phyloP scores from a whole-genome alignment of 495 filamentous ascomycete genomes.

The Apiosordaria backusii region DNA sequence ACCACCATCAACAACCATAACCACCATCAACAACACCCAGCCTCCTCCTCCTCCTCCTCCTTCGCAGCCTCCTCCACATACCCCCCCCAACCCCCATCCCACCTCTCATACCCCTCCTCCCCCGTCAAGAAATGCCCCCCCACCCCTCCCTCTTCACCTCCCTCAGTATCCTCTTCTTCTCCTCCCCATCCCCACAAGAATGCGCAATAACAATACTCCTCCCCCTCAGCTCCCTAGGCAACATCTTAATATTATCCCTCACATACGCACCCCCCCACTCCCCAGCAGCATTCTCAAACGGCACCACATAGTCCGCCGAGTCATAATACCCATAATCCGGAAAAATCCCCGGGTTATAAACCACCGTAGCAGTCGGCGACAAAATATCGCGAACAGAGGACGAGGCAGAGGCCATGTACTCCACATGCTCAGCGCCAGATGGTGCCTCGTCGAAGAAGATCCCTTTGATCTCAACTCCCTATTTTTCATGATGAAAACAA shows the following conservation, averaged over 20 bases:
- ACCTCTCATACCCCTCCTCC: constrained; percentile 21
- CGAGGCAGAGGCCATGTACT: constrained; percentile 17
- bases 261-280: constrained; percentile 23
- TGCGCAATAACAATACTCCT: constrained; percentile 26
- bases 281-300: constrained; percentile 27
- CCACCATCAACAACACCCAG: not conserved
- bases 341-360: constrained; percentile 32
- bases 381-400: not conserved
- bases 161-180: constrained; percentile 15
- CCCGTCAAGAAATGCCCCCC: constrained; percentile 29
- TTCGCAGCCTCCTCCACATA: constrained; percentile 13
- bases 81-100: constrained; percentile 15
- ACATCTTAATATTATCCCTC: constrained; percentile 10
- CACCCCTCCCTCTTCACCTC: constrained; percentile 17
- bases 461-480: constrained; percentile 15
- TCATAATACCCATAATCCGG: constrained; percentile 20
- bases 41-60: not conserved
- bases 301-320: constrained; percentile 26
- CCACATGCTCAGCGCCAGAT: constrained; percentile 4
- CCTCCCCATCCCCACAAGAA: constrained; percentile 4
- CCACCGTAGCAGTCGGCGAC: constrained; percentile 5
- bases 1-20: not conserved
- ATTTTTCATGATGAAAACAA: not conserved
- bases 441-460: constrained; percentile 28
- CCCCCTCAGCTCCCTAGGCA: constrained; percentile 13